Evolutionary conservation across 495 filamentous ascomycete genomes (phyloP).

Genomic region (Penicillium paradoxum): DNA sequence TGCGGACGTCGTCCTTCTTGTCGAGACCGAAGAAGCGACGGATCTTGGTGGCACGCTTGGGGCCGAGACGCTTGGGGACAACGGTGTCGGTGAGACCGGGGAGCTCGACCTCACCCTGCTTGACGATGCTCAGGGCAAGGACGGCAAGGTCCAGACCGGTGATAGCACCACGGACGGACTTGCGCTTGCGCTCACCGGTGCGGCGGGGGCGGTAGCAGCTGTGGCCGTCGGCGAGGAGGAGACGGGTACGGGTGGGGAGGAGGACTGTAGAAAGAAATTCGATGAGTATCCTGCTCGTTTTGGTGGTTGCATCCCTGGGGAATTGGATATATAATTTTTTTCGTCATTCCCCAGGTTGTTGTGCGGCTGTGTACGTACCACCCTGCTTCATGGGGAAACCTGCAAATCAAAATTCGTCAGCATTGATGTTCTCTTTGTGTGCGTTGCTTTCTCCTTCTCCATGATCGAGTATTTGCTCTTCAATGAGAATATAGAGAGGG

Average conservation of each 20-base stretch:
- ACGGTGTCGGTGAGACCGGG: slow-evolving; percentile 95
- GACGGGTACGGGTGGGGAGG: slow-evolving; percentile 95
- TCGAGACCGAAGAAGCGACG: slow-evolving; percentile 95
- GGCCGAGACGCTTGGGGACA: slow-evolving; percentile 95
- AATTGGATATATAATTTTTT: not conserved
- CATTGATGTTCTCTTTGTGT: slow-evolving; percentile 6
- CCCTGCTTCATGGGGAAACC: slow-evolving; percentile 99
- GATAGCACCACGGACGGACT: slow-evolving; percentile 95
- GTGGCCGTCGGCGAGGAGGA: slow-evolving; percentile 82
- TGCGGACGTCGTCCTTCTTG: slow-evolving; percentile 99
- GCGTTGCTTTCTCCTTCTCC: not conserved
- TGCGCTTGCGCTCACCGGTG: slow-evolving; percentile 97
- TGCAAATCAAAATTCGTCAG: slow-evolving; percentile 27
- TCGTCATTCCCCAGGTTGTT: slow-evolving; percentile 3
- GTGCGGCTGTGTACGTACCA: slow-evolving; percentile 43
- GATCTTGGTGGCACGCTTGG: slow-evolving; percentile 99
- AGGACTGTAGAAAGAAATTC: slow-evolving; percentile 44
- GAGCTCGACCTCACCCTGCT: slow-evolving; percentile 91
- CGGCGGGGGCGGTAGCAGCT: slow-evolving; percentile 96
- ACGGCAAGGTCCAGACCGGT: slow-evolving; percentile 92
- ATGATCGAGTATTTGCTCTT: not conserved
- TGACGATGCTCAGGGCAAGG: slow-evolving; percentile 87
- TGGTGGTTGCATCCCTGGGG: slow-evolving; percentile 11
- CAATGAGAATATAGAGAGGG: not conserved
- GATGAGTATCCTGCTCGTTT: slow-evolving; percentile 26